These are phyloP conservation scores for Trypanosoma rangeli DNA, from an alignment of 208 protist genomes.

Conservation along the genomic window DNA sequence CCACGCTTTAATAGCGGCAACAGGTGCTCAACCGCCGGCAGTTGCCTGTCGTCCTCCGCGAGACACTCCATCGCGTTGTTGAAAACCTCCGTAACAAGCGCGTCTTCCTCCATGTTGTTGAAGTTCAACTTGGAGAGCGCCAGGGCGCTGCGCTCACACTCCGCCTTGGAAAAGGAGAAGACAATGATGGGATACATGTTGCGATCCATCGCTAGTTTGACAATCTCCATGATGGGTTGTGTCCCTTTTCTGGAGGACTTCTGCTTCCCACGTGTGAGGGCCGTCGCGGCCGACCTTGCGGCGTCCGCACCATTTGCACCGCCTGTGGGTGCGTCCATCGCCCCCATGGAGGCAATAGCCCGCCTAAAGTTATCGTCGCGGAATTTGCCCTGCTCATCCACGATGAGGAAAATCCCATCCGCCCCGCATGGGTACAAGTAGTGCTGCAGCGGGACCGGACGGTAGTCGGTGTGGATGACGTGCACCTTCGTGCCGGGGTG, in stretches of 20 bases:
- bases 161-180: constrained; percentile 98
- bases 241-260: constrained; percentile 24
- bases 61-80: constrained; percentile 96
- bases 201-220: constrained; percentile 97
- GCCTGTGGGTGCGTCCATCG: constrained; percentile 19
- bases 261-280: constrained; percentile 25
- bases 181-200: constrained; percentile 98
- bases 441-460: constrained; percentile 99
- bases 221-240: constrained; percentile 93
- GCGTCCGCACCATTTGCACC: constrained; percentile 21
- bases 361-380: constrained; percentile 97
- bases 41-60: constrained; percentile 90
- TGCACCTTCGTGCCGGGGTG: constrained; percentile 97
- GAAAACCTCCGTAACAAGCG: constrained; percentile 93
- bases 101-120: constrained; percentile 94
- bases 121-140: constrained; percentile 95
- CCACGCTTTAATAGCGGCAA: constrained; percentile 97
- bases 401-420: constrained; percentile 96
- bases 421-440: constrained; percentile 98
- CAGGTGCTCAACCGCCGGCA: constrained; percentile 94
- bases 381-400: constrained; percentile 96
- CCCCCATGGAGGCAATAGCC: constrained; percentile 89
- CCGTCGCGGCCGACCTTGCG: background rate
- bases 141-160: constrained; percentile 97
- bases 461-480: constrained; percentile 99